phyloP scores from a whole-genome alignment of 352 stramenopile genomes.

The Phytophthora vignae region DNA sequence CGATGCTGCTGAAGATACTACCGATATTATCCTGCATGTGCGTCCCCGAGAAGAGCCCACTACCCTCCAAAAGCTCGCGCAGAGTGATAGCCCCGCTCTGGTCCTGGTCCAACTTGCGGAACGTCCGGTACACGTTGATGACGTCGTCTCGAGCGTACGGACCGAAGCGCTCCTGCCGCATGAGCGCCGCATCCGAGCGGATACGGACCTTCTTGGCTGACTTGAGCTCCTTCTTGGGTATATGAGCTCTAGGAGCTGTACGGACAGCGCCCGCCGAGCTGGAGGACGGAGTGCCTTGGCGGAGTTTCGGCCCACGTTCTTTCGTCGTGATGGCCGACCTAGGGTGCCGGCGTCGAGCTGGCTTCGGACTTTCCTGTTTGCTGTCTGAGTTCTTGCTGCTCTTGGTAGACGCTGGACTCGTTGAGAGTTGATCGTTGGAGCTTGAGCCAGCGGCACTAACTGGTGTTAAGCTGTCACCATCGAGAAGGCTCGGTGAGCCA shows the following conservation, averaged over 20 bases:
- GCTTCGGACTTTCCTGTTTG: conserved; percentile 29
- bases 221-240: conserved; percentile 33
- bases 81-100: conserved; percentile 73
- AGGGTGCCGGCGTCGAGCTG: conserved; percentile 17
- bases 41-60: conserved; percentile 64
- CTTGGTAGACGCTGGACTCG: conserved; percentile 1
- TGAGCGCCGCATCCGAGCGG: conserved; percentile 63
- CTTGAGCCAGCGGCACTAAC: background rate
- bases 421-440: background rate
- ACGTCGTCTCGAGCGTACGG: conserved; percentile 73
- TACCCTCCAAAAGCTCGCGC: conserved; percentile 64
- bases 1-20: conserved; percentile 82
- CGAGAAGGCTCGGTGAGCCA: background rate
- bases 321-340: conserved; percentile 28
- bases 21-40: conserved; percentile 76
- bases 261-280: conserved; percentile 32
- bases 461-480: background rate
- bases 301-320: conserved; percentile 18
- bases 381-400: conserved; percentile 13
- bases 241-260: background rate
- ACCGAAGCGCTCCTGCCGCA: conserved; percentile 72
- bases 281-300: conserved; percentile 24
- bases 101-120: conserved; percentile 77
- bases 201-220: conserved; percentile 72
- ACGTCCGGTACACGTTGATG: conserved; percentile 77